Percentiles rank a stretch among this genome's conserved stretches.
These are phyloP conservation scores for Nicotiana noctiflora DNA, from an alignment of 257 asterid genomes.

Conservation along the genomic window DNA sequence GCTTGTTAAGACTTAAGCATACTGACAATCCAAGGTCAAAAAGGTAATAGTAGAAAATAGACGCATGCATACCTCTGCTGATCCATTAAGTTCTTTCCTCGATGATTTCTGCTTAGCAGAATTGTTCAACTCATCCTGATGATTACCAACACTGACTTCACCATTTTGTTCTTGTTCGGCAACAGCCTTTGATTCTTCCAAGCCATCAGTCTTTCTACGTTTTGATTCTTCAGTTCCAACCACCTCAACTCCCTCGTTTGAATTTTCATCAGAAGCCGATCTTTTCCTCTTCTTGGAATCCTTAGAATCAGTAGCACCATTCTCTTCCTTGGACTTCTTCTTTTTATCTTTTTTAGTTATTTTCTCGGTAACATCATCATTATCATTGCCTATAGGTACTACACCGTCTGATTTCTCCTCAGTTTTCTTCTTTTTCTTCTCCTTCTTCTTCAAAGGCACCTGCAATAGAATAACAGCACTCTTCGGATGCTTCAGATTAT, in stretches of 20 bases:
- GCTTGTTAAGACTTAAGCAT: neutral
- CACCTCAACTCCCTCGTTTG: conserved; percentile 30
- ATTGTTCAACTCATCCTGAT: conserved; percentile 24
- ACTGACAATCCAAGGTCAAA: neutral
- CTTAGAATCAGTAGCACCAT: conserved; percentile 31
- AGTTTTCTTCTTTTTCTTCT: conserved; percentile 38
- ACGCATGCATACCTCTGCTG: conserved; percentile 40
- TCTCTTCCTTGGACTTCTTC: conserved; percentile 34
- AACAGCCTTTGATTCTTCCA: conserved; percentile 29
- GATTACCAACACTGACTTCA: conserved; percentile 16
- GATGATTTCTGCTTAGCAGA: conserved; percentile 37
- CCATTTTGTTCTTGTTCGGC: conserved; percentile 15
- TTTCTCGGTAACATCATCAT: conserved; percentile 12
- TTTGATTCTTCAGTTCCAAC: conserved; percentile 44
- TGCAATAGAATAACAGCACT: conserved; percentile 22
- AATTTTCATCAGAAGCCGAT: conserved; percentile 39
- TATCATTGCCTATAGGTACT: conserved; percentile 10
- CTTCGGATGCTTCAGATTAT: conserved; percentile 16
- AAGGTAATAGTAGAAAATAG: neutral
- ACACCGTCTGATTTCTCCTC: conserved; percentile 16
- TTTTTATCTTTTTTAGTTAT: conserved; percentile 26
- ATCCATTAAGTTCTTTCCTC: conserved; percentile 33
- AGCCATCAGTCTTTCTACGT: conserved; percentile 49
- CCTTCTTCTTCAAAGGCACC: conserved; percentile 29
- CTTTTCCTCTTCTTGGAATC: conserved; percentile 70